Percentiles rank a stretch among this genome's conserved stretches.
Evolutionary conservation across 805 yeast species (phyloP).

Genomic region (Candida ascalaphidarum): DNA sequence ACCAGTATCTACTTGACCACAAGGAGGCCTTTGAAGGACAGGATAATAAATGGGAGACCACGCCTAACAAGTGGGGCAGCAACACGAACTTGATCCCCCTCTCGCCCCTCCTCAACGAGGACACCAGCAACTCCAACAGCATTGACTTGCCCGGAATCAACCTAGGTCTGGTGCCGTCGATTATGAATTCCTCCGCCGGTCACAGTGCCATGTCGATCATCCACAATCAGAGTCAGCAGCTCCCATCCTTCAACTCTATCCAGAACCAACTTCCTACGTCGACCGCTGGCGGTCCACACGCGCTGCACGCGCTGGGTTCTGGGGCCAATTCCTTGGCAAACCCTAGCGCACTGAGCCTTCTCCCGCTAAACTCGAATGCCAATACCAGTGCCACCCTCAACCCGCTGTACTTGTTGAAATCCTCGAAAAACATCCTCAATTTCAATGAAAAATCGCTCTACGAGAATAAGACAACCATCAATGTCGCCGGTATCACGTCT

Average conservation of each 20-base stretch:
- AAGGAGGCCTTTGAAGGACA: no score
- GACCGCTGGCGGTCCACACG: no score
- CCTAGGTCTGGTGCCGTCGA: no score
- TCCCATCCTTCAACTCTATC: constrained; percentile 28
- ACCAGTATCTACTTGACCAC: no score
- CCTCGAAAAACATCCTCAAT: constrained; percentile 1
- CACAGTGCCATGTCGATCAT: no score
- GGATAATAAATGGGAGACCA: no score
- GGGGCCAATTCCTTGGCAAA: constrained; percentile 4
- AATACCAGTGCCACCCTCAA: constrained; percentile 12
- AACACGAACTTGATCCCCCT: constrained; percentile 18
- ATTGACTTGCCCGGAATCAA: no score
- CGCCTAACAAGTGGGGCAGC: no score
- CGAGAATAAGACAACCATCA: neutral
- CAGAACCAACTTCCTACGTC: constrained; percentile 23
- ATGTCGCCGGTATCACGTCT: no score
- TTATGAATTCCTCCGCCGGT: no score
- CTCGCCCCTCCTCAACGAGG: constrained; percentile 21
- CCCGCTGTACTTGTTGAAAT: constrained; percentile 17
- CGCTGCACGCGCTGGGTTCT: no score
- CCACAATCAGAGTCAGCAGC: constrained; percentile 21
- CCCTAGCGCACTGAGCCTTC: constrained; percentile 2
- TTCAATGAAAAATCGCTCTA: constrained; percentile 1
- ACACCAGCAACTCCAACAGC: constrained; percentile 12
- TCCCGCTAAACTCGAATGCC: constrained; percentile 9